Evolutionary conservation across 495 filamentous ascomycete species (phyloP), one percentile per base, ranked within the genome.

Genomic region (Penicillium paradoxum): DNA sequence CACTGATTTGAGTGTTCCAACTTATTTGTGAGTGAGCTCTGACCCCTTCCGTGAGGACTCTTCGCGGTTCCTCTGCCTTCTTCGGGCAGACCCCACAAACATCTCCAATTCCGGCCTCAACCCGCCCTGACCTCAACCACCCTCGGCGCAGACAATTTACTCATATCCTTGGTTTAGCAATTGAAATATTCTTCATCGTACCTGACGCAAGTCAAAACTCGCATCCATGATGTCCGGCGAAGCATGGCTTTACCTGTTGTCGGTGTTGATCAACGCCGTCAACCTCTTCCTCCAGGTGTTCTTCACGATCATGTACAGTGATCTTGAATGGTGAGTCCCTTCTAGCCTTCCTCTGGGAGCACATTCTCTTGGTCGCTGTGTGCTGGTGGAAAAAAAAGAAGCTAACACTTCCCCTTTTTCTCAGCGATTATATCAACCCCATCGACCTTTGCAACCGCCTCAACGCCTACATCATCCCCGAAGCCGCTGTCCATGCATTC

Each of bases 251-350:
- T 99, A 95, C 79, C 86, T 99, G 62, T 80, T 99, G 72, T 86
- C 93, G 74, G 95, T 99, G 73, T 82, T 99, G 69, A 93, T 99
- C 78, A 99, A 99, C 80, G 95, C 95, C 76, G 93, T 97, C 83
- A 99, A 99, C 81, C 83, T 99, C 59, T 99, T 99, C 74, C 83
- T 99, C 45, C 95, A 99, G 75, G 95, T 99, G 51, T 99, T 99
- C 80, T 99, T 99, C 80, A 99, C 95, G 36, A 99, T 99, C 61
- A 99, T 99, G 95, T 99, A 97, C 75, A 95, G 89, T 72, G 91
- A 97, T 82, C 73, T 97, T 56, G 91, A 97, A 84, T 97, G 91
- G 90, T 96, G 77, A 59, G 88, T 77, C 10, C 40, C 29, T 39
- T 22, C 44, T n/a, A 43, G 18, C n/a, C 38, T 14, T 32, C 1